Evolutionary conservation across 1,284 basidiomycete species (phyloP).

Genomic region (Sparassis latifolia): DNA sequence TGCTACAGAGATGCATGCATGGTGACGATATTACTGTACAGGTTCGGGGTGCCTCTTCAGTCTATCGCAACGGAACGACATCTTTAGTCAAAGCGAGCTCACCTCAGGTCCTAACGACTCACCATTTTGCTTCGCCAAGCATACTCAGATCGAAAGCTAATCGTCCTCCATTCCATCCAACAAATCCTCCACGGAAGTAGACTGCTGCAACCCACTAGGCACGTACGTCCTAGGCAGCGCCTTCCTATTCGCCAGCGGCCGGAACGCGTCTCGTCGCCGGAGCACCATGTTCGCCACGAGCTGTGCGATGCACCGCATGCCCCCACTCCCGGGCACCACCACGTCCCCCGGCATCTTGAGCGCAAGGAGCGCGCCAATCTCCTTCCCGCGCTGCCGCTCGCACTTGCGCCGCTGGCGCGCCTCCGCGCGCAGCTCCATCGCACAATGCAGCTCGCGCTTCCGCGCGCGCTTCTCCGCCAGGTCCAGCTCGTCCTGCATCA

Average conservation of each 20-base stretch:
- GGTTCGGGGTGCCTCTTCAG: slow-evolving; percentile 7
- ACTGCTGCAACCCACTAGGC: slow-evolving; percentile 22
- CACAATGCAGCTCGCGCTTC: slow-evolving; percentile 28
- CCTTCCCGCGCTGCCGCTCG: slow-evolving; percentile 45
- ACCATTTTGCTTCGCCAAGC: slow-evolving; percentile 4
- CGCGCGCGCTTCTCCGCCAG: slow-evolving; percentile 17
- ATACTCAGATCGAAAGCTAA: neutral
- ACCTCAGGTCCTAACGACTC: neutral
- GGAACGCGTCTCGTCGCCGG: slow-evolving; percentile 33
- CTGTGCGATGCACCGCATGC: slow-evolving; percentile 36
- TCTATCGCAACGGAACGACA: neutral
- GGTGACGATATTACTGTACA: slow-evolving; percentile 10
- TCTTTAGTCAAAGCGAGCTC: too few species aligned
- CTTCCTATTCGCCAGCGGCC: slow-evolving; percentile 32
- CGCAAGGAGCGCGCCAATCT: slow-evolving; percentile 43
- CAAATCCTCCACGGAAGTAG: slow-evolving; percentile 11
- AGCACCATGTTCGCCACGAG: slow-evolving; percentile 54
- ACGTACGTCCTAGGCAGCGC: slow-evolving; percentile 12
- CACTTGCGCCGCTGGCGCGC: slow-evolving; percentile 38
- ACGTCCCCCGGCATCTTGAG: slow-evolving; percentile 33
- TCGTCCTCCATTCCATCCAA: neutral
- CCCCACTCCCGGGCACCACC: slow-evolving; percentile 19
- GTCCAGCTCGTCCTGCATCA: slow-evolving; percentile 6
- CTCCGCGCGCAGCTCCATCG: slow-evolving; percentile 37
- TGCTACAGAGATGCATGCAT: slow-evolving; percentile 15